Base-by-base conservation (phyloP, 176 grass and related monocot genomes). In the Olyra latifolia region DNA sequence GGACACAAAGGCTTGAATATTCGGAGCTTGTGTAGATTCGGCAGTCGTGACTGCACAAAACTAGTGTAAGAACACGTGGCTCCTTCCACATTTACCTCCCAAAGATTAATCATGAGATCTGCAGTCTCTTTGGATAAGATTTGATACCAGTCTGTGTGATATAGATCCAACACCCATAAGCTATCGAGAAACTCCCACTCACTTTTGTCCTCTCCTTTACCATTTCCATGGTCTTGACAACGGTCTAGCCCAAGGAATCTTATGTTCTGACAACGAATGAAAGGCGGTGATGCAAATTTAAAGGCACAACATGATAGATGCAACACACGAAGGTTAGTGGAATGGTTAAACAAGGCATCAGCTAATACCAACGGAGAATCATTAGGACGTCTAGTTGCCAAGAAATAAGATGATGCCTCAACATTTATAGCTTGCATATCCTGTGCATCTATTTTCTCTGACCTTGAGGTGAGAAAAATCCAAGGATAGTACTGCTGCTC, bases 211-310 rank as follows among this genome's bases (percentile, higher is more conserved):
- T 42, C 13, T 14, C 0, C 10, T 83, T 22, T 43, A 50, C 3
- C 3, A n/a, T 13, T 49, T 10, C 47, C 58, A 0, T 3, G 9
- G 20, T 45, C 0, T 58, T 11, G 25, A 14, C 73, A 84, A 0
- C 20, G 20, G 22, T 60, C 62, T 50, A 77, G 0, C 1, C 82
- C 73, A 3, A 84, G 62, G 10, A 77, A 84, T 84, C 62, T 84
- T 11, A 84, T 20, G 0, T 0, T 1, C 0, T 4, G 25, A 5
- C 82, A 77, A 3, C 1, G 1, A 0, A 1, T 0, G 27, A 84
- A 84, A 14, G 63, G n/a, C 1, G 73, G 82, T 60, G 82, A 84
- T 7, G 50, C 40, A 69, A 84, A 77, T 0, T 0, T 58, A 2
- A 83, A 76, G 28, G 56, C 5, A 72, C 80, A 82, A 1, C 1